These are phyloP conservation scores for Saksenaea oblongispora DNA, from an alignment of 371 early-diverging fungal genomes.

Conservation along the genomic window DNA sequence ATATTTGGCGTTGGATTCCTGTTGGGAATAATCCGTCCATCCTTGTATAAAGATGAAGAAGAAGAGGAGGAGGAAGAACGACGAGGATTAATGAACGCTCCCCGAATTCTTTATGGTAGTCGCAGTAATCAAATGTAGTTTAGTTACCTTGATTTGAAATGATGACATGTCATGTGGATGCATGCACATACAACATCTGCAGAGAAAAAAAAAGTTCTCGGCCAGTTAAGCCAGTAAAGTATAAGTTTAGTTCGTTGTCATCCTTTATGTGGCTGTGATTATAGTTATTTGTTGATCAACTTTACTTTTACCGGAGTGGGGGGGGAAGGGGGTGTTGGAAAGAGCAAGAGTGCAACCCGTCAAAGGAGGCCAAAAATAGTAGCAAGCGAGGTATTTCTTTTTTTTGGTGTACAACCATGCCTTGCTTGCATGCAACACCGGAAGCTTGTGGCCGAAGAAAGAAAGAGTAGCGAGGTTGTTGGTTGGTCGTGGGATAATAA, in stretches of 20 bases:
- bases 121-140: background rate
- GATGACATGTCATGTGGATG: constrained; percentile 5
- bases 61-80: background rate
- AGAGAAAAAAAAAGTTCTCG: background rate
- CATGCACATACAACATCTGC: background rate
- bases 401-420: background rate
- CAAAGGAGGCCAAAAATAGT: constrained; percentile 4
- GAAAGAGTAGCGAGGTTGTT: constrained; percentile 1
- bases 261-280: background rate
- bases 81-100: background rate
- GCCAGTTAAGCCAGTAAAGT: background rate
- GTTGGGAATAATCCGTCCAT: constrained; percentile 20
- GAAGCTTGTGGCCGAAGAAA: constrained; percentile 6
- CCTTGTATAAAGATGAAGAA: background rate
- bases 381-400: background rate
- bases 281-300: background rate
- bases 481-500: constrained; percentile 5
- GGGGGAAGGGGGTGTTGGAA: background rate
- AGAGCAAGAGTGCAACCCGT: background rate
- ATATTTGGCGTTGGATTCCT: constrained; percentile 40
- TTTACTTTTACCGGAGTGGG: background rate
- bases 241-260: background rate
- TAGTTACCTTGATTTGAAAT: background rate
- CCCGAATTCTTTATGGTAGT: background rate
- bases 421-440: background rate